phyloP scores from a whole-genome alignment of 345 rosid genomes.

The Lumnitzera littorea region DNA sequence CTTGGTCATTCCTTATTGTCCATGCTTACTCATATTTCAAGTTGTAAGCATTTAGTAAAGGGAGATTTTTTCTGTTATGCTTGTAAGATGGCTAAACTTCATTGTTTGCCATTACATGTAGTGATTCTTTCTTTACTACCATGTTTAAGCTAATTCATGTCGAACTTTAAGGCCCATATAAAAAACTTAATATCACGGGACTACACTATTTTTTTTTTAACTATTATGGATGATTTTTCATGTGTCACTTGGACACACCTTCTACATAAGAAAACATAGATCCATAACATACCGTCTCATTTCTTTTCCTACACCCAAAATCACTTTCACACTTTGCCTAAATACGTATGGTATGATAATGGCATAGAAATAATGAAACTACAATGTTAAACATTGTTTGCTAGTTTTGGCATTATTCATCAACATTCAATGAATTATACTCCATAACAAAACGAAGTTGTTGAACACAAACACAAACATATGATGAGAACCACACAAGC shows the following conservation, averaged over 20 bases:
- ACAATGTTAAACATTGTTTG: not conserved
- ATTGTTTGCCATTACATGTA: too few species aligned
- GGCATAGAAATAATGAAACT: not conserved
- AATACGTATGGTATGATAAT: not conserved
- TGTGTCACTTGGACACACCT: not conserved
- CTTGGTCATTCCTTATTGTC: too few species aligned
- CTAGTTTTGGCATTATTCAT: not conserved
- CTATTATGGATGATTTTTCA: slow-evolving; percentile 4
- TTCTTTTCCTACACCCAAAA: not conserved
- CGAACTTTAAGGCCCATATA: not conserved
- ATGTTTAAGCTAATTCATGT: not conserved
- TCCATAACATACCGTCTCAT: not conserved
- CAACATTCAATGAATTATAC: not conserved
- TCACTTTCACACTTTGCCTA: not conserved
- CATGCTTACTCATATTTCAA: too few species aligned
- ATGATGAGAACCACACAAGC: not conserved
- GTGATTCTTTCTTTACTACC: not conserved
- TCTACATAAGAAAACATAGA: not conserved
- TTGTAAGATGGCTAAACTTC: too few species aligned
- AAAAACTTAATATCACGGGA: not conserved
- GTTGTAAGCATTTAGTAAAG: too few species aligned
- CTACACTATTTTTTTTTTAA: not conserved
- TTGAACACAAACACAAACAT: not conserved
- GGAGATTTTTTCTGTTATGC: too few species aligned
- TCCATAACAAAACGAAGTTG: not conserved